Conservation (phyloP, 768 basidiomycete species). For the Mrakia frigida region DNA sequence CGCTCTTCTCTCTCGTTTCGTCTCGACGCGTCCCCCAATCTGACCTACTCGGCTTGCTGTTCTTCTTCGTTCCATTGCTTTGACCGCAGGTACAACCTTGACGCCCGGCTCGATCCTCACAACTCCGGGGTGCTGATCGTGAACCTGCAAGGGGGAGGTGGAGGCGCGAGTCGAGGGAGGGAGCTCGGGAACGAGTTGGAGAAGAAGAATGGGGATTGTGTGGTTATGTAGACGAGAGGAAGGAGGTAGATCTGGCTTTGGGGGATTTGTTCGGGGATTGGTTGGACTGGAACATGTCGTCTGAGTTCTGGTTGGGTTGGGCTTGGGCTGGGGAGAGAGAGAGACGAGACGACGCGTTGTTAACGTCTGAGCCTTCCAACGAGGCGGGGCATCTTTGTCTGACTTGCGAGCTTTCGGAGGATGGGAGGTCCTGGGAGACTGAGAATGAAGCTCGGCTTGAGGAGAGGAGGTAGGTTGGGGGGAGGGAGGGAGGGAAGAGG, state of each 20-base stretch:
- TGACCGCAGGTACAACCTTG: conserved; percentile 59
- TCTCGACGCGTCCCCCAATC: background rate
- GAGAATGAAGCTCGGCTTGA: too few relatives aligned
- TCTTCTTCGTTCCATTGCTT: background rate
- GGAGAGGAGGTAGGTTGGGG: too few relatives aligned
- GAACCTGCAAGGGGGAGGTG: conserved; percentile 50
- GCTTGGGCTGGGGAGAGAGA: too few relatives aligned
- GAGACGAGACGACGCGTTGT: too few relatives aligned
- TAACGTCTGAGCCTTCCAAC: too few relatives aligned
- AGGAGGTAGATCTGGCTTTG: background rate
- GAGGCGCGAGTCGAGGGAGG: conserved; percentile 47
- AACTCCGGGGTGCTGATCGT: conserved; percentile 84
- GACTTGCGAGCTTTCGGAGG: too few relatives aligned
- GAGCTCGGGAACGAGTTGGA: conserved; percentile 57
- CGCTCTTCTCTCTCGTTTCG: background rate
- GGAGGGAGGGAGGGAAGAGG: too few relatives aligned
- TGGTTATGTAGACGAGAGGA: conserved; percentile 57
- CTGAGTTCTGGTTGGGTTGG: too few relatives aligned
- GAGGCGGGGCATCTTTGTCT: too few relatives aligned
- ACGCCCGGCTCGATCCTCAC: conserved; percentile 66
- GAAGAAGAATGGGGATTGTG: conserved; percentile 57
- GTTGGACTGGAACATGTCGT: too few relatives aligned
- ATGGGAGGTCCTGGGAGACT: too few relatives aligned
- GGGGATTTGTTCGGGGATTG: background rate
- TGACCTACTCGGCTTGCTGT: background rate